These are phyloP conservation scores for Mixia osmundae DNA, from an alignment of 1,284 basidiomycete genomes.

Conservation along the genomic window DNA sequence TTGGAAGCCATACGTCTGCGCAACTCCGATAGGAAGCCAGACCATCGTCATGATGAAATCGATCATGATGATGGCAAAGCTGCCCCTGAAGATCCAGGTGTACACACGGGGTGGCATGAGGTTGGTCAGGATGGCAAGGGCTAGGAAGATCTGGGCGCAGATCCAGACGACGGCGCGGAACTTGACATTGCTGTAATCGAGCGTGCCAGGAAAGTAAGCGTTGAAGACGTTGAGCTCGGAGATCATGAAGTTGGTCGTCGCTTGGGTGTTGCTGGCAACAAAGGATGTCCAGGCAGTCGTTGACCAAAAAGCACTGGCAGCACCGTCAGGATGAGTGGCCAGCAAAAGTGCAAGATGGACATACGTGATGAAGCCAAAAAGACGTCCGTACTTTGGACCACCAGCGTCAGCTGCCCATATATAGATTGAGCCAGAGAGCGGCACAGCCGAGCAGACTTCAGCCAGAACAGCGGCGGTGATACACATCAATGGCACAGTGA, in stretches of 20 bases:
- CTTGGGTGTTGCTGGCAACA: slow-evolving; percentile 55
- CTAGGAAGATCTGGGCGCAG: slow-evolving; percentile 41
- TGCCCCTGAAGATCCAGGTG: slow-evolving; percentile 46
- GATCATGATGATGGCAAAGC: slow-evolving; percentile 43
- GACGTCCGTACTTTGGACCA: slow-evolving; percentile 51
- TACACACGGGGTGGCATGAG: slow-evolving; percentile 29
- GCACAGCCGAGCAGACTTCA: slow-evolving; percentile 27
- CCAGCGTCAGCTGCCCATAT: slow-evolving; percentile 74
- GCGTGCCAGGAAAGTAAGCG: slow-evolving; percentile 49
- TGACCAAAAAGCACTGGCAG: slow-evolving; percentile 7
- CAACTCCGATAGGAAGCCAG: slow-evolving; percentile 68
- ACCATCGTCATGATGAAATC: slow-evolving; percentile 64
- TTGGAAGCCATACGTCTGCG: slow-evolving; percentile 56
- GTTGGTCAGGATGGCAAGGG: slow-evolving; percentile 49
- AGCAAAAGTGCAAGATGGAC: slow-evolving; percentile 24
- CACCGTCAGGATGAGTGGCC: neutral
- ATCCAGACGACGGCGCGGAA: slow-evolving; percentile 62
- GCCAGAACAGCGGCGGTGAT: slow-evolving; percentile 63
- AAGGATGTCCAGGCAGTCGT: slow-evolving; percentile 72
- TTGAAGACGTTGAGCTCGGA: slow-evolving; percentile 57
- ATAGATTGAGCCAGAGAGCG: slow-evolving; percentile 57
- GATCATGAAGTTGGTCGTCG: slow-evolving; percentile 53
- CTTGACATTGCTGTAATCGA: slow-evolving; percentile 42
- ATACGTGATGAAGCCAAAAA: slow-evolving; percentile 69
- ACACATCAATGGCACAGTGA: slow-evolving; percentile 56